Evolutionary conservation across 805 yeast species (phyloP).

Genomic region (Candida incommunis): DNA sequence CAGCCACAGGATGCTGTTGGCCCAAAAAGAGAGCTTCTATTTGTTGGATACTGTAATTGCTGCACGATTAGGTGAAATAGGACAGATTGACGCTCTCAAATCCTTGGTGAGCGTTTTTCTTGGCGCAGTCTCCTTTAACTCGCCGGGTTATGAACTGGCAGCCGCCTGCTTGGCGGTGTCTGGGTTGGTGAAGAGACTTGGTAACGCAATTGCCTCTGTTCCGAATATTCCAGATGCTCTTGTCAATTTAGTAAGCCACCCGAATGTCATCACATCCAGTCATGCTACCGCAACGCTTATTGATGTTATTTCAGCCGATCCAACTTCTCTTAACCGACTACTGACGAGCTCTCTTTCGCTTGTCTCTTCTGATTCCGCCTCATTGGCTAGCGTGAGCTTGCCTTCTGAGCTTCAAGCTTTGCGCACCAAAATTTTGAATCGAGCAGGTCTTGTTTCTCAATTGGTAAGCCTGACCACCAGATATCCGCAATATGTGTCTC

Average conservation of each 20-base stretch:
- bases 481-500: conserved; percentile 27
- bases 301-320: not conserved
- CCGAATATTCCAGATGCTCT: not conserved
- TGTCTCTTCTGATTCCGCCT: not conserved
- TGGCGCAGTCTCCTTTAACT: not conserved
- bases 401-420: not conserved
- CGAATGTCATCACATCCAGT: not conserved
- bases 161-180: not conserved
- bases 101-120: not conserved
- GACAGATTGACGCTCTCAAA: not conserved
- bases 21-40: not conserved
- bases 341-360: not conserved
- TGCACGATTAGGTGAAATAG: not conserved
- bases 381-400: not conserved
- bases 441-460: conserved; percentile 19
- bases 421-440: not conserved
- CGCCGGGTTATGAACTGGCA: not conserved
- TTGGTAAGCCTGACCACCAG: conserved; percentile 14
- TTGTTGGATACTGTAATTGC: not conserved
- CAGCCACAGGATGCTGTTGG: not conserved
- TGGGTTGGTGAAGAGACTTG: not conserved
- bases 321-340: not conserved
- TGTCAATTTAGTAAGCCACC: not conserved
- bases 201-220: not conserved
- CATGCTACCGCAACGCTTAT: not conserved